A percentile compares a stretch with the other conserved stretches of the same genome.
Evolutionary conservation across 352 stramenopile species (phyloP).

Genomic region (Phytophthora citrophthora): DNA sequence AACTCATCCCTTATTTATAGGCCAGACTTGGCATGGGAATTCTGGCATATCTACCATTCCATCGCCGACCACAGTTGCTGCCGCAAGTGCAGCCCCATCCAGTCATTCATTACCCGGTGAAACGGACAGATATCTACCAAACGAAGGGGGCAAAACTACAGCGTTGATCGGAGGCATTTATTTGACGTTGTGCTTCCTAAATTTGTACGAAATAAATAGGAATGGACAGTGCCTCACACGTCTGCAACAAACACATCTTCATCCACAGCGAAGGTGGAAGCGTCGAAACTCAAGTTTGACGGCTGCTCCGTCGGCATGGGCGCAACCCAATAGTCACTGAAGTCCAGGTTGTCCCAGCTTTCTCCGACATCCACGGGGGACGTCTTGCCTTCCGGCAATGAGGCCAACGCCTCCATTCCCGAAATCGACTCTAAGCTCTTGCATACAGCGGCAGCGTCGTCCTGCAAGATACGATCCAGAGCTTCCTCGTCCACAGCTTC

Average conservation of each 20-base stretch:
- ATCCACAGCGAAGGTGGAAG: slow-evolving; percentile 27
- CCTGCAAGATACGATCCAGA: slow-evolving; percentile 24
- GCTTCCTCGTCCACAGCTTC: slow-evolving; percentile 20
- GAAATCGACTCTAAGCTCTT: slow-evolving; percentile 28
- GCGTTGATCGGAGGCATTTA: slow-evolving; percentile 5
- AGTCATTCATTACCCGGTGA: no score
- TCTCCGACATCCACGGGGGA: slow-evolving; percentile 48
- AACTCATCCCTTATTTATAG: slow-evolving; percentile 21
- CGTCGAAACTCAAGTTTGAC: slow-evolving; percentile 25
- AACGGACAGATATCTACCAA: not conserved
- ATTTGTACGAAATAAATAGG: slow-evolving; percentile 39
- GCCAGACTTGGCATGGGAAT: not conserved
- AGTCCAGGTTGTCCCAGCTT: slow-evolving; percentile 38
- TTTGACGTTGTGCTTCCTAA: slow-evolving; percentile 18
- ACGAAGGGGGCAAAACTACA: not conserved
- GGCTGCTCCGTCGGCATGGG: slow-evolving; percentile 19
- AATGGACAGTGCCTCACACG: slow-evolving; percentile 21
- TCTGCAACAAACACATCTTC: slow-evolving; percentile 43
- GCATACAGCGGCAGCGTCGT: slow-evolving; percentile 8
- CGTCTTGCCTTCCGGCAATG: slow-evolving; percentile 36
- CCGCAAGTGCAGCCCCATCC: not conserved
- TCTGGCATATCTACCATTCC: not conserved
- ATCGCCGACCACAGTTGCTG: not conserved
- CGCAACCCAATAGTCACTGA: slow-evolving; percentile 36
- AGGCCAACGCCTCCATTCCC: slow-evolving; percentile 18